Evolutionary conservation across 306 rosid genomes (phyloP), one percentile per base, ranked within the genome.

Genomic region (Mimosa pudica): DNA sequence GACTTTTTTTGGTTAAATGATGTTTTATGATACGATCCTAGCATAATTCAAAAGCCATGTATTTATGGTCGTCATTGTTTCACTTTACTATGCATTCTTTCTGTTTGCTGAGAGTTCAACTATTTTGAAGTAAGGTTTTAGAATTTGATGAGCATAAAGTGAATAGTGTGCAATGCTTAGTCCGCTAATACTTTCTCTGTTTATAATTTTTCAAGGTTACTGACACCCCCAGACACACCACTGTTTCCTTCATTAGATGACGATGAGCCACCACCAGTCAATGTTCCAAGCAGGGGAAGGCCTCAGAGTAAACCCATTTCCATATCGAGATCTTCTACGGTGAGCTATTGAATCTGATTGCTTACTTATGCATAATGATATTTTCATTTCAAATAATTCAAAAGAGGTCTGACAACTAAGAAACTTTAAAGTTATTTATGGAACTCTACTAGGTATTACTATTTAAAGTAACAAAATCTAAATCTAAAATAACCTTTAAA

Each of bases 201-300:
- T 33, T 78, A 70, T 58, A 69, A 11, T 73, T 84, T 73, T 88
- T 60, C 36, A 80, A 93, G 97, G 97, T 87, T 93, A 82, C 76
- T 90, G 84, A 93, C 96, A 17, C 97, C 96, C 71, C 97, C 97
- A 0, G 97, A 93, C 73, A 93, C 97, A 32, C 97, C 97, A 4
- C 90, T 93, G 36, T 93, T 93, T 89, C 92, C 90, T 79, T 88
- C 97, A 72, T 55, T 93, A 87, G 97, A 93, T n/a, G 88, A 92
- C n/a, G 88, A 90, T 58, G 94, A 93, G 62, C 92, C 87, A 1
- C 83, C 79, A 48, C 84, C 80, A 80, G 81, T 81, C 73, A 82
- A 61, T 80, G 69, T 76, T 69, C 68, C 79, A 73, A 86, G 79
- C 79, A 85, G 96, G 86, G 97, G 97, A 76, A 87, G 97, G 80